Conservation (phyloP, 225 moss, liverwort and hornwort species). For the Pleurozium schreberi region DNA sequence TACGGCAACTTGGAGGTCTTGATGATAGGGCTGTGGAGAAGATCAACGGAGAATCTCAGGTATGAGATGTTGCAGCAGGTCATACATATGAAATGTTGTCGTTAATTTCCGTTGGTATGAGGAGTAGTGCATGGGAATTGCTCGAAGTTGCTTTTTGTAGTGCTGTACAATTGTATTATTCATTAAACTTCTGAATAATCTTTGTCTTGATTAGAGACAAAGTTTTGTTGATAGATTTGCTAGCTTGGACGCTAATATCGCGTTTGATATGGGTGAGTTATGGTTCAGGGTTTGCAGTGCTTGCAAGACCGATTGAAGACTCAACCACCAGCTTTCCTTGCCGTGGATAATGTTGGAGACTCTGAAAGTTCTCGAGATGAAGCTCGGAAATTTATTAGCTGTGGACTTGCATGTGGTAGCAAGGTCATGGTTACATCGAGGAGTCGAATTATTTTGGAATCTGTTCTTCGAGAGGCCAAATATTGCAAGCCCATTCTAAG, state of each 20-base stretch:
- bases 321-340: background rate
- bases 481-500: background rate
- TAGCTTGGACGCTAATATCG: background rate
- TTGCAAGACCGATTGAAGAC: background rate
- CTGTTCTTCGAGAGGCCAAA: background rate
- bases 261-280: background rate
- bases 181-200: no score
- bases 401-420: background rate
- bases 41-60: background rate
- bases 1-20: background rate
- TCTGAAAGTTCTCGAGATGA: background rate
- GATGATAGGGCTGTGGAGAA: rapidly evolving
- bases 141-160: rapidly evolving
- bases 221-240: no score
- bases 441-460: background rate
- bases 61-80: background rate
- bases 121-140: background rate
- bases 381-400: background rate
- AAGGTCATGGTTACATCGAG: background rate
- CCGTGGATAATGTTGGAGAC: slow-evolving; percentile 3
- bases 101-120: no score
- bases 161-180: rapidly evolving
- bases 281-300: background rate
- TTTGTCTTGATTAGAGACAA: rapidly evolving
- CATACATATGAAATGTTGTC: background rate